Percentiles rank a stretch among this genome's conserved stretches.
These are phyloP conservation scores for Senna tora DNA, from an alignment of 306 rosid genomes.

Conservation along the genomic window DNA sequence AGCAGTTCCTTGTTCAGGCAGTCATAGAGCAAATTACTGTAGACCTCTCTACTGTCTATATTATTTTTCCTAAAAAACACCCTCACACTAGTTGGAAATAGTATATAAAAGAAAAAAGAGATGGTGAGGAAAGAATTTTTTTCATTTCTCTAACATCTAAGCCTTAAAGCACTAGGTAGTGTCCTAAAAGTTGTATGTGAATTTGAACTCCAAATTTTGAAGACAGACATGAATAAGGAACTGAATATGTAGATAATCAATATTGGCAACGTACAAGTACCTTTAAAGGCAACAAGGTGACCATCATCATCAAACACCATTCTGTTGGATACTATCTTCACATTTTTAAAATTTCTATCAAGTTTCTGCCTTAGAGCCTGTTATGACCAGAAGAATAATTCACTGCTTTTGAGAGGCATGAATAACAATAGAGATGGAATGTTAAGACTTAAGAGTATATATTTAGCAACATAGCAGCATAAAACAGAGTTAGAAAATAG, in stretches of 20 bases:
- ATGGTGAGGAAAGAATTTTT: background rate
- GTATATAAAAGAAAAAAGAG: background rate
- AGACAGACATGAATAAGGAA: conserved; percentile 8
- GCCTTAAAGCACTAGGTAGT: conserved; percentile 10
- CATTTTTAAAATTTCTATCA: conserved; percentile 75
- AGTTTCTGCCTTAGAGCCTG: conserved; percentile 91
- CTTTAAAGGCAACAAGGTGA: conserved; percentile 74
- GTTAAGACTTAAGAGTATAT: conserved; percentile 9
- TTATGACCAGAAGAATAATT: conserved; percentile 31
- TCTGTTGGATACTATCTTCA: conserved; percentile 81
- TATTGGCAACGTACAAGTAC: conserved; percentile 44
- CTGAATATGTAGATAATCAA: conserved; percentile 8
- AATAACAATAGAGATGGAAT: conserved; percentile 22
- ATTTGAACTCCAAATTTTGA: too few species aligned
- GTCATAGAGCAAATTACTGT: background rate
- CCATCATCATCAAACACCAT: conserved; percentile 77
- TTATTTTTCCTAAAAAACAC: background rate
- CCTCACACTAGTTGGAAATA: conserved; percentile 2
- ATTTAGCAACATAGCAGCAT: conserved; percentile 18
- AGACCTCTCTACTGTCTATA: background rate
- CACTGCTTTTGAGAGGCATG: conserved; percentile 31
- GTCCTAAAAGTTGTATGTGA: conserved; percentile 21
- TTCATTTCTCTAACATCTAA: conserved; percentile 7
- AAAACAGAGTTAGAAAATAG: conserved; percentile 20
- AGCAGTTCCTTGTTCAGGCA: background rate